Evolutionary conservation across 495 filamentous ascomycete genomes (phyloP).

Genomic region (Hyaloscypha bicolor): DNA sequence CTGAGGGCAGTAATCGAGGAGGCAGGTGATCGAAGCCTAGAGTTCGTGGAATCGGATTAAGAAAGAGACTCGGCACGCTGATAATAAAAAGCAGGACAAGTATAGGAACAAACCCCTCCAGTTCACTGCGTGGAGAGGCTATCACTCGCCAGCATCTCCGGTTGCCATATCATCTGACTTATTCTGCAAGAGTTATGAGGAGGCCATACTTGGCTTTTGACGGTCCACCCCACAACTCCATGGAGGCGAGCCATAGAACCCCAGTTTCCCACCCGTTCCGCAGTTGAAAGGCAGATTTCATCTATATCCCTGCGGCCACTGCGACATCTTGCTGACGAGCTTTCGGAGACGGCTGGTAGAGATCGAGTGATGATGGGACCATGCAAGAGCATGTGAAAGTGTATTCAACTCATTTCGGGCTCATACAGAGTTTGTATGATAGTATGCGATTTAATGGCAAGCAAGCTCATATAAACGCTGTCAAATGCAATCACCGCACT

Average conservation of each 20-base stretch:
- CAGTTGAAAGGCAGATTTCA: conserved; percentile 16
- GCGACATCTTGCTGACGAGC: background rate
- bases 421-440: conserved; percentile 23
- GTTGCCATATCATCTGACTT: background rate
- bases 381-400: conserved; percentile 3
- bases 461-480: background rate
- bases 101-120: conserved; percentile 1
- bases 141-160: background rate
- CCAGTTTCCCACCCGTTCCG: conserved; percentile 11
- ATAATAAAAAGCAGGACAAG: conserved; percentile 1
- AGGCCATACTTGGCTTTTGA: background rate
- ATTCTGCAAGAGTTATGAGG: background rate
- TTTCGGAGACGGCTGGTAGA: background rate
- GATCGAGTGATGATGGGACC: background rate
- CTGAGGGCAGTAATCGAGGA: background rate
- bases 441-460: background rate
- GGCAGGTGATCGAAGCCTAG: background rate
- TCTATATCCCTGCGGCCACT: conserved; percentile 23
- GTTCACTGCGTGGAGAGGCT: background rate
- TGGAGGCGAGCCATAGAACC: conserved; percentile 6
- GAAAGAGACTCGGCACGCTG: background rate
- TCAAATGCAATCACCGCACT: conserved; percentile 1
- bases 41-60: background rate
- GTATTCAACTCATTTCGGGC: conserved; percentile 13
- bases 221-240: conserved; percentile 1